Conservation (phyloP, 305 asterid genomes). For the Stenogyne calaminthoides region DNA sequence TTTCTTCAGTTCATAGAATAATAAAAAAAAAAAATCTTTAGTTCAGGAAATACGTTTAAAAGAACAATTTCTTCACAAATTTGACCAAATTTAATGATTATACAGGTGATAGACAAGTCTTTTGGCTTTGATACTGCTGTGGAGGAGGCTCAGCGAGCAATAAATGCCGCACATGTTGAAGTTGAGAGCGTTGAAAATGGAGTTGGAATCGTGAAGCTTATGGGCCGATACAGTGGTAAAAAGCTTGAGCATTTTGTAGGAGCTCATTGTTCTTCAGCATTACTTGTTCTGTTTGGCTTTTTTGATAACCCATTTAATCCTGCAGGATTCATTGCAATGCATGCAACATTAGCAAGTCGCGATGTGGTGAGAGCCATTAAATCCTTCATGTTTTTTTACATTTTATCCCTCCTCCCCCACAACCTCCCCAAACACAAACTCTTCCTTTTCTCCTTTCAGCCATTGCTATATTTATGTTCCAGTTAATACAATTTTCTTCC, state of each 20-base stretch:
- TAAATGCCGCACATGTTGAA: slow-evolving; percentile 76
- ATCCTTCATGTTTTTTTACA: slow-evolving; percentile 19
- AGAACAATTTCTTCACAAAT: slow-evolving; percentile 11
- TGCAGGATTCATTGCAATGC: slow-evolving; percentile 96
- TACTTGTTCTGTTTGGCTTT: slow-evolving; percentile 18
- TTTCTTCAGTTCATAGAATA: background rate
- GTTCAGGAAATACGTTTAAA: background rate
- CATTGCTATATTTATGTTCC: background rate
- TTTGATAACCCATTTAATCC: slow-evolving; percentile 13
- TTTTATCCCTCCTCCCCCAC: background rate
- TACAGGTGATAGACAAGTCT: slow-evolving; percentile 83
- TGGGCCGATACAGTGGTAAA: slow-evolving; percentile 75
- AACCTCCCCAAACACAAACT: too few species aligned
- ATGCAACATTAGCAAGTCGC: slow-evolving; percentile 89
- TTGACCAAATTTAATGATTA: slow-evolving; percentile 46
- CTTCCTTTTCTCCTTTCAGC: background rate
- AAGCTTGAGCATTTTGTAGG: slow-evolving; percentile 15
- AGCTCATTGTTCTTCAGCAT: slow-evolving; percentile 22
- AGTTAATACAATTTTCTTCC: background rate
- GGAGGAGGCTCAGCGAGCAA: slow-evolving; percentile 80
- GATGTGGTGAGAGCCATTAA: slow-evolving; percentile 72
- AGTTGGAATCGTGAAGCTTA: slow-evolving; percentile 70
- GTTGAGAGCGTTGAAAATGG: slow-evolving; percentile 72
- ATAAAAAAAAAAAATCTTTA: background rate
- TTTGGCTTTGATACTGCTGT: slow-evolving; percentile 78